These are phyloP conservation scores for Hypoxylon sp. DNA, from an alignment of 2,329 filamentous ascomycete genomes.

Conservation along the genomic window DNA sequence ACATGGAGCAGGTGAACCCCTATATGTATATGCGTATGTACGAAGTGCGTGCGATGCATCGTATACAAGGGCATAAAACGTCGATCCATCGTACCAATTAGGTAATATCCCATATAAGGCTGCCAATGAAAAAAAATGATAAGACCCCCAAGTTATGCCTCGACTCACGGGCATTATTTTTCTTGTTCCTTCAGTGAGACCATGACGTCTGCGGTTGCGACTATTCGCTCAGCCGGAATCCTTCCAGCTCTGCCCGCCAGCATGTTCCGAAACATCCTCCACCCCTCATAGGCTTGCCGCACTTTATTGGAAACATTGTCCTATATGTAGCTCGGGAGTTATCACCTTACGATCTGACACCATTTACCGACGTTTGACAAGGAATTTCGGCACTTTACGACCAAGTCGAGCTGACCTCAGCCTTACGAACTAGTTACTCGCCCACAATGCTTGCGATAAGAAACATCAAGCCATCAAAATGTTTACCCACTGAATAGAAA, in stretches of 20 bases:
- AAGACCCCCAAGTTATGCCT: not conserved
- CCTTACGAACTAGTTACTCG: not conserved
- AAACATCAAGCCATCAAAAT: not conserved
- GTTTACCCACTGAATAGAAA: conserved; percentile 25
- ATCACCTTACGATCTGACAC: not conserved
- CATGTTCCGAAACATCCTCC: conserved; percentile 19
- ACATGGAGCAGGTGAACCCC: conserved; percentile 1
- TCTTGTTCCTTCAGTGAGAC: conserved; percentile 8
- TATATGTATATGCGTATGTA: not conserved
- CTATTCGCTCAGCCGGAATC: conserved; percentile 28
- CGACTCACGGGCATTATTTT: not conserved
- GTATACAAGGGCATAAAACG: not conserved
- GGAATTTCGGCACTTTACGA: not conserved
- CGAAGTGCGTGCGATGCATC: not conserved
- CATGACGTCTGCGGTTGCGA: conserved; percentile 16
- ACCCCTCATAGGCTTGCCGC: conserved; percentile 2
- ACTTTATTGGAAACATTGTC: conserved; percentile 8
- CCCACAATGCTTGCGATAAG: not conserved
- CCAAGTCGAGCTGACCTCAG: not conserved
- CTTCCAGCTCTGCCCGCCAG: conserved; percentile 18
- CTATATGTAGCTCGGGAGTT: not conserved
- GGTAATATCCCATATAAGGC: not conserved
- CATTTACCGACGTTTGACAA: not conserved
- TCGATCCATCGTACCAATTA: conserved; percentile 2
- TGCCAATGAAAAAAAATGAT: not conserved